These are phyloP conservation scores for Mycena pura DNA, from an alignment of 768 basidiomycete genomes.

Conservation along the genomic window DNA sequence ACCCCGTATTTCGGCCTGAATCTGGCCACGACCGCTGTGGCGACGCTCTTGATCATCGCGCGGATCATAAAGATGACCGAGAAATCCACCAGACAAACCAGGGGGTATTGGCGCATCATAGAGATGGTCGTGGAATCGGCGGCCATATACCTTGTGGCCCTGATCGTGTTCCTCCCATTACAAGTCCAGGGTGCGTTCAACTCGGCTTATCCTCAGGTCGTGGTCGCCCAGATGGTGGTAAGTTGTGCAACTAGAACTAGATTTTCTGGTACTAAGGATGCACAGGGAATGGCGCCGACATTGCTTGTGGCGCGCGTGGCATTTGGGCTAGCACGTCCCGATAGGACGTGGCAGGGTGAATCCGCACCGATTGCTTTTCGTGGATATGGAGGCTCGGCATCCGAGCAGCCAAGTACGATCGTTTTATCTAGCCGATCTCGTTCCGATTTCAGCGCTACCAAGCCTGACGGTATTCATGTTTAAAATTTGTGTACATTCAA, in stretches of 20 bases:
- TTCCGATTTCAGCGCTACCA: not conserved
- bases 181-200: not conserved
- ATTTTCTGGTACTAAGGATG: not conserved
- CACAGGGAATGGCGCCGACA: slow-evolving; percentile 14
- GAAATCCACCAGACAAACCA: not conserved
- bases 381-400: not conserved
- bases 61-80: slow-evolving; percentile 2
- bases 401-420: not conserved
- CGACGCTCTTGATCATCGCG: slow-evolving; percentile 4
- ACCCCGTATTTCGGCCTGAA: slow-evolving; percentile 10
- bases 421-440: not conserved
- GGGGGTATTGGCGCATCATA: not conserved
- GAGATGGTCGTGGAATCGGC: slow-evolving; percentile 19
- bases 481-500: slow-evolving; percentile 1
- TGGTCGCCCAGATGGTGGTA: slow-evolving; percentile 10
- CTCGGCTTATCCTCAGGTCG: slow-evolving; percentile 2
- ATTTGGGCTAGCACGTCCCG: slow-evolving; percentile 10
- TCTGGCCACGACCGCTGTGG: not conserved
- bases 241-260: not conserved
- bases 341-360: slow-evolving; percentile 1
- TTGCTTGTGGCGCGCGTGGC: slow-evolving; percentile 7
- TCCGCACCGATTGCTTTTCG: not conserved
- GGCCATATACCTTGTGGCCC: not conserved
- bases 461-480: not conserved
- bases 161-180: slow-evolving; percentile 2